A percentile compares a stretch with the other conserved stretches of the same genome.
Conservation (phyloP, 768 basidiomycete species). For the Hypsizygus marmoreus region DNA sequence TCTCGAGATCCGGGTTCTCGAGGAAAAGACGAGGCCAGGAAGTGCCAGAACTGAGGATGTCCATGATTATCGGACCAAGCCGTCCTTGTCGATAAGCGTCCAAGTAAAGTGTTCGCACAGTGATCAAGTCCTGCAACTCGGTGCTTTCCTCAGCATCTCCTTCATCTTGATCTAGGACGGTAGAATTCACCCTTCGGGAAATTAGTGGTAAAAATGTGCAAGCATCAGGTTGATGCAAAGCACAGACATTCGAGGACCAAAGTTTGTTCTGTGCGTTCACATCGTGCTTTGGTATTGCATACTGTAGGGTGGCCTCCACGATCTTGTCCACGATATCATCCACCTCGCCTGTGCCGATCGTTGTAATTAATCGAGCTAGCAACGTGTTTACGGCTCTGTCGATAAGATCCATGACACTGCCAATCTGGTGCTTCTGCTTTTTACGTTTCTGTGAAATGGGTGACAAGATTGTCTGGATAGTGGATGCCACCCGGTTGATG, state of each 20-base stretch:
- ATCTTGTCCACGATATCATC: slow-evolving; percentile 67
- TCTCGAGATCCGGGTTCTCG: slow-evolving; percentile 76
- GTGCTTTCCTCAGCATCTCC: slow-evolving; percentile 25
- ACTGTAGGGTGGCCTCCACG: slow-evolving; percentile 75
- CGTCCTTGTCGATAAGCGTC: slow-evolving; percentile 63
- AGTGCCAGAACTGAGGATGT: slow-evolving; percentile 61
- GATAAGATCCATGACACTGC: slow-evolving; percentile 78
- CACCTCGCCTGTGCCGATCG: slow-evolving; percentile 62
- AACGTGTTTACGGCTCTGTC: slow-evolving; percentile 65
- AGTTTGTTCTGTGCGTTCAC: slow-evolving; percentile 41
- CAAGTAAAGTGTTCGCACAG: slow-evolving; percentile 54
- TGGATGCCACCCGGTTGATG: slow-evolving; percentile 63
- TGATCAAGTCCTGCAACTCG: slow-evolving; percentile 26
- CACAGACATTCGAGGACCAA: slow-evolving; percentile 61
- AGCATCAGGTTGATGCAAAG: slow-evolving; percentile 56
- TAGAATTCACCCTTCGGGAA: slow-evolving; percentile 49
- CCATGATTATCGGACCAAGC: slow-evolving; percentile 58
- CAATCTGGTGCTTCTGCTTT: slow-evolving; percentile 56
- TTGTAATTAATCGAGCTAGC: slow-evolving; percentile 46
- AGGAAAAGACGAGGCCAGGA: slow-evolving; percentile 76
- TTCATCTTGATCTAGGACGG: slow-evolving; percentile 28
- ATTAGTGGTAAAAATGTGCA: slow-evolving; percentile 59
- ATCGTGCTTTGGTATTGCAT: slow-evolving; percentile 67
- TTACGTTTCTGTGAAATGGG: slow-evolving; percentile 46
- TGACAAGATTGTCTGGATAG: slow-evolving; percentile 55